Conservation (phyloP, 345 rosid genomes). For the Tarenaya hassleriana region DNA sequence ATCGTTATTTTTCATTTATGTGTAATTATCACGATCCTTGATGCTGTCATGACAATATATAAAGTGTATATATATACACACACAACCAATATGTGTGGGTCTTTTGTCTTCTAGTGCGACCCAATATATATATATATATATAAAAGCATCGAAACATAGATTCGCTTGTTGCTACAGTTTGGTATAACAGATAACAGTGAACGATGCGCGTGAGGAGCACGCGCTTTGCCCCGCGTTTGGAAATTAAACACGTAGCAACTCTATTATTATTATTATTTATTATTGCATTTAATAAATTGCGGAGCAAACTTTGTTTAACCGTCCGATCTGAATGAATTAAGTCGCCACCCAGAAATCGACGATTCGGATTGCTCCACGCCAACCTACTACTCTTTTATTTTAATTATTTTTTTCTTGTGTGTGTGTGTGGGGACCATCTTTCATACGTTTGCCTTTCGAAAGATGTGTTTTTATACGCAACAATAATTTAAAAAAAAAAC, state of each 20-base stretch:
- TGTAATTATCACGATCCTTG: not conserved
- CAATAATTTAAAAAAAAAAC: no score
- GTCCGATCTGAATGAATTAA: slow-evolving; percentile 32
- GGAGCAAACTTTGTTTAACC: slow-evolving; percentile 24
- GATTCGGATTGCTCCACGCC: slow-evolving; percentile 17
- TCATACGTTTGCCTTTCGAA: no score
- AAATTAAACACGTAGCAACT: slow-evolving; percentile 26
- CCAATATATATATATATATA: no score
- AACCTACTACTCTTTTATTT: slow-evolving; percentile 25
- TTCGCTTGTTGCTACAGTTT: slow-evolving; percentile 2
- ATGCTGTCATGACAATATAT: not conserved
- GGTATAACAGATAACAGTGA: not conserved
- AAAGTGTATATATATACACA: not conserved
- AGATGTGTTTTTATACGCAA: no score
- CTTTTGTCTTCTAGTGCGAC: not conserved
- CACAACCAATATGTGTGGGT: not conserved
- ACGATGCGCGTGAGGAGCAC: slow-evolving; percentile 12
- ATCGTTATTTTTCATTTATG: not conserved
- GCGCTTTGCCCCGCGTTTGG: slow-evolving; percentile 27
- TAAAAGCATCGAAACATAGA: not conserved
- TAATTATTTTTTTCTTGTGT: slow-evolving; percentile 22
- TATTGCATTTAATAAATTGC: slow-evolving; percentile 1
- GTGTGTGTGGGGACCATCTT: slow-evolving; percentile 22
- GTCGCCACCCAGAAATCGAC: slow-evolving; percentile 13
- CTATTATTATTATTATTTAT: slow-evolving; percentile 14